Evolutionary conservation across 805 yeast genomes (phyloP).

Genomic region (Blastobotrys mokoenaii): DNA sequence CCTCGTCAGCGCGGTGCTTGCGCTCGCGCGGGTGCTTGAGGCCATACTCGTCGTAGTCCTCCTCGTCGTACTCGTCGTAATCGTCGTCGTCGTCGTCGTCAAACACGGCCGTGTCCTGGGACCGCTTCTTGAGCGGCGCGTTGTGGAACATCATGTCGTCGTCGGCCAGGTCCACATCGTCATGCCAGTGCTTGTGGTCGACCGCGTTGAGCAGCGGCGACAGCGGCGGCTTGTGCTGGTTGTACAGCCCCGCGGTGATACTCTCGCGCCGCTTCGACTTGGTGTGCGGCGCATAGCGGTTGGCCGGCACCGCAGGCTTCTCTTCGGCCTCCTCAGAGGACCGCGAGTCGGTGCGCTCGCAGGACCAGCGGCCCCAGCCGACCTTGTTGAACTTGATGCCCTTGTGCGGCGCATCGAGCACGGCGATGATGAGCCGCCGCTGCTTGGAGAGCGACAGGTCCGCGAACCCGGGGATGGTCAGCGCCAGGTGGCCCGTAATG

Average conservation of each 20-base stretch:
- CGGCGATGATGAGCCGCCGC: constrained; percentile 81
- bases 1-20: constrained; percentile 2
- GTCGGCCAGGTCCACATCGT: constrained; percentile 26
- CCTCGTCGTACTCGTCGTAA: constrained; percentile 31
- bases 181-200: constrained; percentile 20
- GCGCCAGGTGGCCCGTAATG: constrained; percentile 68
- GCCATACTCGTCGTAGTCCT: constrained; percentile 28
- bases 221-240: constrained; percentile 22
- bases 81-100: constrained; percentile 22
- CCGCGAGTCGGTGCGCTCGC: constrained; percentile 38
- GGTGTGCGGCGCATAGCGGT: constrained; percentile 2
- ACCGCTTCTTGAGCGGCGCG: constrained; percentile 6
- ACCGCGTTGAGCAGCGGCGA: constrained; percentile 28
- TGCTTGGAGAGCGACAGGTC: constrained; percentile 78
- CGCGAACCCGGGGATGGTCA: constrained; percentile 72
- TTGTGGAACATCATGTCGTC: constrained; percentile 28
- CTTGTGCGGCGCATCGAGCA: constrained; percentile 57
- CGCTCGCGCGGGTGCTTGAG: constrained; percentile 1
- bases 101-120: constrained; percentile 11
- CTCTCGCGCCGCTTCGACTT: constrained; percentile 17
- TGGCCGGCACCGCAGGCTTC: constrained; percentile 30
- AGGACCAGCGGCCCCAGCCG: constrained; percentile 99
- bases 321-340: constrained; percentile 48
- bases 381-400: constrained; percentile 67
- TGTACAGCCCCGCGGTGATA: constrained; percentile 16